Base-by-base conservation (phyloP, 768 basidiomycete genomes). In the Kwoniella shandongensis region DNA sequence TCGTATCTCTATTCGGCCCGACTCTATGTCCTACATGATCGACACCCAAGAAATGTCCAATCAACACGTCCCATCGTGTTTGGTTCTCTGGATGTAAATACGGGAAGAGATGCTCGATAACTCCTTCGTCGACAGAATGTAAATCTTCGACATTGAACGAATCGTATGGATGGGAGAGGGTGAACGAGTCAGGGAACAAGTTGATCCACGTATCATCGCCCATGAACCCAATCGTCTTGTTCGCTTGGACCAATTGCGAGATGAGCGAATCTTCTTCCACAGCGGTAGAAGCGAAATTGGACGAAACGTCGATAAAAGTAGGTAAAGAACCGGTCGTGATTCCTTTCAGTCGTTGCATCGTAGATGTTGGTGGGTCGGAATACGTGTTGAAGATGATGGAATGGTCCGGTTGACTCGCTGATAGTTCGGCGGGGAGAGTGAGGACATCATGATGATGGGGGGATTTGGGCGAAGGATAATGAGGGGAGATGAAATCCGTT, bases 141-240 rank as follows among this genome's bases (percentile, higher is more conserved):
- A 99, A 81, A 73, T 98, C 96, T 75, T 98, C 96, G 57, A 99
- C 96, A 75, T 98, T 92, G 81, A 99, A 98, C 0, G 92, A 96
- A 76, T 96, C 93, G 72, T 85, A 98, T 0, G 93, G 87, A 70
- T 84, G 87, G 0, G 87, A 81, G 80, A 88, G 84, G 67, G 88
- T 85, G 64, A 97, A 91, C 4, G 84, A 78, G 50, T 82, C 78
- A 0, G 93, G 90, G 70, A 92, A 99, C 12, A 93, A 83, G 1
- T 86, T 83, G 76, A 88, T 83, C 96, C 96, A 99, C 0, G 96
- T 99, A 74, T 98, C 91, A 69, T 98, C 94, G 0, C 96, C 94
- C 85, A 90, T 90, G 73, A 97, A 88, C 1, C 88, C 89, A 49
- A 89, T 78, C 83, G 88, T 79, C 57, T 76, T 79, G 22, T 72